Percentiles rank a stretch among this genome's conserved stretches.
phyloP scores from a whole-genome alignment of 306 rosid species.

The Fragaria vesca region DNA sequence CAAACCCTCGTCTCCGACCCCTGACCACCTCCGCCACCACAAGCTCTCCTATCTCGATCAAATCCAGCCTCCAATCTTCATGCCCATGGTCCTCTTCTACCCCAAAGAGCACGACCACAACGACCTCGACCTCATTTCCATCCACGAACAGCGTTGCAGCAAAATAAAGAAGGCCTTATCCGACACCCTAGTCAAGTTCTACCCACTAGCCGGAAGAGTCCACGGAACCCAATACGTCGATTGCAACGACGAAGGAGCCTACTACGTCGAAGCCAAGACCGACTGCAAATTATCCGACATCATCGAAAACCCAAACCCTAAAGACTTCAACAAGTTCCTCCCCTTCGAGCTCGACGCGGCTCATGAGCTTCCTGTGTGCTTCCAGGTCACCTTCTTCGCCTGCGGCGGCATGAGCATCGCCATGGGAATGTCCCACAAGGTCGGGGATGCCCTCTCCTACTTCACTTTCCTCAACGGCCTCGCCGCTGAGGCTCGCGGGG shows the following conservation, averaged over 20 bases:
- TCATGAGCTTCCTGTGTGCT: slow-evolving; percentile 14
- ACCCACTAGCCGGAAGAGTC: slow-evolving; percentile 29
- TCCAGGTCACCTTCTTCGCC: slow-evolving; percentile 6
- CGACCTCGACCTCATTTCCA: neutral
- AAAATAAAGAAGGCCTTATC: slow-evolving; percentile 28
- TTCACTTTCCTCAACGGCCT: slow-evolving; percentile 11
- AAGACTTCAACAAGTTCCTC: slow-evolving; percentile 20
- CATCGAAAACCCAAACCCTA: slow-evolving; percentile 17
- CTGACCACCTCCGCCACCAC: slow-evolving; percentile 25
- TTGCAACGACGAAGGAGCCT: slow-evolving; percentile 28
- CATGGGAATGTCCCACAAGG: slow-evolving; percentile 16
- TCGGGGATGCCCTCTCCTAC: slow-evolving; percentile 12
- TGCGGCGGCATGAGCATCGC: slow-evolving; percentile 17
- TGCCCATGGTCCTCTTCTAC: slow-evolving; percentile 37
- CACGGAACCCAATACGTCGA: slow-evolving; percentile 10
- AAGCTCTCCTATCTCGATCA: slow-evolving; percentile 48
- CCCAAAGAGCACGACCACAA: neutral
- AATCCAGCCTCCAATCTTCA: slow-evolving; percentile 28
- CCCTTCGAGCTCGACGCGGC: slow-evolving; percentile 10
- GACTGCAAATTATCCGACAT: neutral
- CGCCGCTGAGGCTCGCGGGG: slow-evolving; percentile 18
- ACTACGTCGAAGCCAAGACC: slow-evolving; percentile 22
- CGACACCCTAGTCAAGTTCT: slow-evolving; percentile 21
- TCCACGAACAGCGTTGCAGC: neutral
- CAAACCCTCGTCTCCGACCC: slow-evolving; percentile 43